Conservation (phyloP, 495 filamentous ascomycete species). For the Penicillium riverlandense region DNA sequence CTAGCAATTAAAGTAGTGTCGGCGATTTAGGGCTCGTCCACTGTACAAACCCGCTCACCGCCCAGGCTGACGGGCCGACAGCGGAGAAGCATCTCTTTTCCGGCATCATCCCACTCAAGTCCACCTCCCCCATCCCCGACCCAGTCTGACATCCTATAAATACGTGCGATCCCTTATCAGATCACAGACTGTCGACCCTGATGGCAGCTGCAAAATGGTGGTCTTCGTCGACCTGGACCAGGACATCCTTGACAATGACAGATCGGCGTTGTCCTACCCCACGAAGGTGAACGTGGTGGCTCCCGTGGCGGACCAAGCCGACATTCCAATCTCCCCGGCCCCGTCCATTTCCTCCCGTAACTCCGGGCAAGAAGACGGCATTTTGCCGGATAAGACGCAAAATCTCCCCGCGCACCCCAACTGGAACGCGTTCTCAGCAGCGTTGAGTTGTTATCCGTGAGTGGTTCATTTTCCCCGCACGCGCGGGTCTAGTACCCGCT, state of each 20-base stretch:
- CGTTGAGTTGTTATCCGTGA: constrained; percentile 88
- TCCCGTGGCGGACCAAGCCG: constrained; percentile 3
- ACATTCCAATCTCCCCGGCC: constrained; percentile 6
- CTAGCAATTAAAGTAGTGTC: too few species aligned
- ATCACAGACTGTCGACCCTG: constrained; percentile 11
- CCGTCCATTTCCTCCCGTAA: neutral
- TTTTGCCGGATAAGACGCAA: neutral
- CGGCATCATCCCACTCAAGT: constrained; percentile 24
- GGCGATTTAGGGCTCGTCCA: too few species aligned
- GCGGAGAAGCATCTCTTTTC: constrained; percentile 21
- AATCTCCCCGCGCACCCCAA: constrained; percentile 43
- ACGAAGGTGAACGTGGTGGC: constrained; percentile 16
- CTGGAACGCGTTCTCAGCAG: constrained; percentile 62
- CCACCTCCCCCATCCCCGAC: neutral
- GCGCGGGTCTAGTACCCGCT: constrained; percentile 11
- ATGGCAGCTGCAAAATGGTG: constrained; percentile 35
- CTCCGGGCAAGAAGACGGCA: neutral
- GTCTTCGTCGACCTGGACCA: constrained; percentile 40
- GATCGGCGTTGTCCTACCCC: constrained; percentile 17
- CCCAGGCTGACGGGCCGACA: constrained; percentile 5
- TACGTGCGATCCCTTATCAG: constrained; percentile 15
- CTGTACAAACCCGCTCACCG: too few species aligned
- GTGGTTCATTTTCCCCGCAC: constrained; percentile 12
- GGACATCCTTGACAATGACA: constrained; percentile 23
- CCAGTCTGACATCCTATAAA: constrained; percentile 9